Conservation (phyloP, 75 land plant species). For the Pinus tabuliformis region DNA sequence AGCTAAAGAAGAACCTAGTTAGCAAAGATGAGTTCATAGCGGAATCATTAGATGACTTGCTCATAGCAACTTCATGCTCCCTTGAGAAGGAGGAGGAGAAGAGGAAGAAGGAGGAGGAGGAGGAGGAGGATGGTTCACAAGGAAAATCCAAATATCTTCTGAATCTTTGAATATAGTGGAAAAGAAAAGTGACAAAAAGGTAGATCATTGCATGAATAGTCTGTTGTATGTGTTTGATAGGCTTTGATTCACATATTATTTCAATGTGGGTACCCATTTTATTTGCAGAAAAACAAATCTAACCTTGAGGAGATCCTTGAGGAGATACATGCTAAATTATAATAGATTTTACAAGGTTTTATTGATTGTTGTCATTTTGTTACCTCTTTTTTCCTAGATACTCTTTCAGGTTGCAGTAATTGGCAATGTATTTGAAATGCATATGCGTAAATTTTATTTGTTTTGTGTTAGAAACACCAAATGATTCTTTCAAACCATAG, state of each 20-base stretch:
- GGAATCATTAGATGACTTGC: not conserved
- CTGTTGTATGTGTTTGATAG: slow-evolving; percentile 3
- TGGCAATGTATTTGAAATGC: not conserved
- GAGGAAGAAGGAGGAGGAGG: slow-evolving; percentile 13
- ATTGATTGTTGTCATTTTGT: not conserved
- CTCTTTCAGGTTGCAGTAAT: not conserved
- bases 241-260: not conserved
- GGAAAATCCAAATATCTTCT: slow-evolving; percentile 9
- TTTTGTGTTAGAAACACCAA: slow-evolving; percentile 54
- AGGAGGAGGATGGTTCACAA: not conserved
- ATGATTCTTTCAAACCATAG: slow-evolving; percentile 60
- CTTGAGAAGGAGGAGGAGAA: not conserved
- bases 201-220: not conserved
- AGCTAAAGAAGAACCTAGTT: slow-evolving; percentile 7
- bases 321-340: slow-evolving; percentile 74
- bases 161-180: not conserved
- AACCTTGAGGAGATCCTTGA: slow-evolving; percentile 42
- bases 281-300: slow-evolving; percentile 38
- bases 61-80: not conserved
- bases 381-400: not conserved
- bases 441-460: not conserved
- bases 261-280: not conserved
- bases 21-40: not conserved
- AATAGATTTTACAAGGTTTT: slow-evolving; percentile 80
- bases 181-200: slow-evolving; percentile 27